Evolutionary conservation across 2,329 filamentous ascomycete genomes (phyloP).

Genomic region (Phoma sp.): DNA sequence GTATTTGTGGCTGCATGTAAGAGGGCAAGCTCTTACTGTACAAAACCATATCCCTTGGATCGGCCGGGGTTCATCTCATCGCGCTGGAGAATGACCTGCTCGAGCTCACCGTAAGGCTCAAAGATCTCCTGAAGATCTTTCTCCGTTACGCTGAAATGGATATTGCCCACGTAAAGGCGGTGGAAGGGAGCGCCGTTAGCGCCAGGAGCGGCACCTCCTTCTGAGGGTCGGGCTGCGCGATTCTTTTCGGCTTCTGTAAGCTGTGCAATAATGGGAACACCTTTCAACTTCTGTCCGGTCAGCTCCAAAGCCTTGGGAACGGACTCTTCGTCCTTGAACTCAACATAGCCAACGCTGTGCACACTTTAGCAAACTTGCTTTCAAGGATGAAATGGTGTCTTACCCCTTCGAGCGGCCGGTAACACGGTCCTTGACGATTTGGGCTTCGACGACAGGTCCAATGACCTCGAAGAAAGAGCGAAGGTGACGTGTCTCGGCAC

Average conservation of each 20-base stretch:
- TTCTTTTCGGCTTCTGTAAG: constrained; percentile 99
- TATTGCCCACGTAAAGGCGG: constrained; percentile 97
- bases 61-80: constrained; percentile 72
- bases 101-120: constrained; percentile 95
- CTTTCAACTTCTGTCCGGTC: constrained; percentile 97
- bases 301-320: constrained; percentile 93
- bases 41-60: constrained; percentile 90
- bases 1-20: not conserved
- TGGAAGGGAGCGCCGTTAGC: constrained; percentile 93
- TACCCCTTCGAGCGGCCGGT: constrained; percentile 98
- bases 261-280: constrained; percentile 98
- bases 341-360: constrained; percentile 93
- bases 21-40: constrained; percentile 74
- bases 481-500: constrained; percentile 88
- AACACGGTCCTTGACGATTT: constrained; percentile 97
- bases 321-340: constrained; percentile 96
- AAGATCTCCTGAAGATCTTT: constrained; percentile 95
- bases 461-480: constrained; percentile 96
- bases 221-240: constrained; percentile 83
- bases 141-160: constrained; percentile 99
- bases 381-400: constrained; percentile 40
- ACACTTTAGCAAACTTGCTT: constrained; percentile 46
- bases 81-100: constrained; percentile 97
- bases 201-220: constrained; percentile 62
- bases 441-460: constrained; percentile 92